Evolutionary conservation across 2,329 filamentous ascomycete species (phyloP), one percentile per base, ranked within the genome.

Genomic region (Camptophora hylomeconis): DNA sequence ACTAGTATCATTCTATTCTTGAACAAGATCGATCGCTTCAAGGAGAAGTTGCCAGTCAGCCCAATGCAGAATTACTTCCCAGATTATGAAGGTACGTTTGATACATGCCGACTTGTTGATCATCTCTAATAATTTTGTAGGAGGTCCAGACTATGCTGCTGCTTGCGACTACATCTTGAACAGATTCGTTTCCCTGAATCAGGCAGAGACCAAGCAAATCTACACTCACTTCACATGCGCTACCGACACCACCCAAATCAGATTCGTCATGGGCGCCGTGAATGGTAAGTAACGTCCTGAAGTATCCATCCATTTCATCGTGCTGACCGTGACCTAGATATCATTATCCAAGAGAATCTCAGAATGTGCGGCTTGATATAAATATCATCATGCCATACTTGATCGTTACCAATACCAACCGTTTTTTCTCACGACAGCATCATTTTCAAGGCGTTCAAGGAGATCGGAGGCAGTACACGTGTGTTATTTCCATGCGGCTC

Each of bases 181-280:
- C 70, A 75, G 89, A 53, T 98, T 98, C 60, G 89, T 95, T 49
- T 89, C 81, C 54, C 67, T 98, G 54, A 98, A 98, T 65, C 89
- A 95, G 61, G 87, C 94, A 56, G 89, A 95, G 66, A 93, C 84
- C 31, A 98, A 98, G 69, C 89, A 98, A 59, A 95, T 98, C 57
- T 98, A 98, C 69, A 98, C 89, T 35, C 89, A 95, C 61, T 98
- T 98, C 63, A 98, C 89, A 28, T 95, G 89, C 56, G 89, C 89
- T 37, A 98, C 89, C 26, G 89, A 98, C 54, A 98, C 89, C 17
- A 94, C 89, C 50, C 89, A 98, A 60, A 98, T 98, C 49, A 78
- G 89, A 52, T 95, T 98, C 67, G 89, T 98, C 61, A 98, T 98
- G 89, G 86, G 87, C 38, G 89, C 89, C 45, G 89, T 98, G 52